Conservation (phyloP, 768 basidiomycete genomes). For the Suillus clintonianus region DNA sequence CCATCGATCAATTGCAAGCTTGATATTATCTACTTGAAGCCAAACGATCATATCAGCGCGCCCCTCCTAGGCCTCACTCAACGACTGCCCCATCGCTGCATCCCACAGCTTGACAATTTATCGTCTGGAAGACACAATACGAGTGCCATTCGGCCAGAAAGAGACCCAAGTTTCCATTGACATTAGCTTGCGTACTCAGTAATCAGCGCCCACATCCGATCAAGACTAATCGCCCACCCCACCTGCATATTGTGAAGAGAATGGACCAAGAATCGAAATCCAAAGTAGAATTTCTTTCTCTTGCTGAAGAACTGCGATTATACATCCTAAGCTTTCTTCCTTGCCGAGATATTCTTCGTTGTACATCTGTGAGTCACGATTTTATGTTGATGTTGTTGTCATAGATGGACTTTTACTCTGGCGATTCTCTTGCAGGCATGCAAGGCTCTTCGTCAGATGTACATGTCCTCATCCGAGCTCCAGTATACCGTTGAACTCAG, state of each 20-base stretch:
- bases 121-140: too few relatives aligned
- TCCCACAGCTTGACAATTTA: too few relatives aligned
- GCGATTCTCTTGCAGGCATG: not conserved
- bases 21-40: not conserved
- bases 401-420: not conserved
- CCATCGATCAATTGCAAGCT: too few relatives aligned
- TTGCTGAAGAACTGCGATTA: not conserved
- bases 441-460: not conserved
- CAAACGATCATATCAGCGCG: too few relatives aligned
- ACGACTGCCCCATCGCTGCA: too few relatives aligned
- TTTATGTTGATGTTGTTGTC: not conserved
- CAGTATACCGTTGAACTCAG: not conserved
- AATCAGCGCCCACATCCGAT: too few relatives aligned
- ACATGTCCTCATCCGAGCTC: not conserved
- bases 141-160: too few relatives aligned
- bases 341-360: not conserved
- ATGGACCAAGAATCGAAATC: not conserved
- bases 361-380: not conserved
- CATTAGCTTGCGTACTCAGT: too few relatives aligned
- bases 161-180: constrained; percentile 14
- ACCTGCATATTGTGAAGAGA: not conserved
- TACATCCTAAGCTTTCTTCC: not conserved
- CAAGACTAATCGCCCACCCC: too few relatives aligned
- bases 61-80: too few relatives aligned
- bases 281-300: not conserved